phyloP scores from a whole-genome alignment of 202 grass and related monocot genomes.

The Zizania palustris region DNA sequence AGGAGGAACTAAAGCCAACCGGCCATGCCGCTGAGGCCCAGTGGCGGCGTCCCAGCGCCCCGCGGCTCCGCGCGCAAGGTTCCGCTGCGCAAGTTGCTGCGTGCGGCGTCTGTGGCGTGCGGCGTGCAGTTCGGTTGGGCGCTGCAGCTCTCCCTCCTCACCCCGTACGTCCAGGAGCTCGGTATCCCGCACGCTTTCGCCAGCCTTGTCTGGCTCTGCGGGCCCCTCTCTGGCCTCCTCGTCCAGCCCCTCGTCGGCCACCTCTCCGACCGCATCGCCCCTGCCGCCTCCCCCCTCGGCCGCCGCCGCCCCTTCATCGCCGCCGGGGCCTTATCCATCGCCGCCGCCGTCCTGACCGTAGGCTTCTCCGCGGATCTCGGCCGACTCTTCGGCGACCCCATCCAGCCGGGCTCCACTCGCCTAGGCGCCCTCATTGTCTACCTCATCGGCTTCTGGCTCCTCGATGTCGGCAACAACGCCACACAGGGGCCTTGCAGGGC shows the following conservation, averaged over 20 bases:
- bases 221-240: constrained; percentile 77
- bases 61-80: constrained; percentile 42
- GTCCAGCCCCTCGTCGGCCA: constrained; percentile 90
- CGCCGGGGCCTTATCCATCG: constrained; percentile 59
- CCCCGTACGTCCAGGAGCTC: constrained; percentile 88
- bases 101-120: constrained; percentile 74
- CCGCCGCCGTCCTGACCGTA: constrained; percentile 55
- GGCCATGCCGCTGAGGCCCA: constrained; percentile 15
- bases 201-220: constrained; percentile 93
- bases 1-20: too few species aligned
- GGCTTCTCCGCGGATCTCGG: constrained; percentile 85
- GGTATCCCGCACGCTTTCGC: constrained; percentile 87
- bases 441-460: constrained; percentile 90
- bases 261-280: constrained; percentile 69
- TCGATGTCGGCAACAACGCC: constrained; percentile 87
- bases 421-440: constrained; percentile 69
- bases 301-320: constrained; percentile 82
- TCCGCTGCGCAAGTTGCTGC: constrained; percentile 56
- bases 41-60: not conserved
- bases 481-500: constrained; percentile 87
- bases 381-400: constrained; percentile 58
- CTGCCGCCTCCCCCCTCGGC: constrained; percentile 59
- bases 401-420: constrained; percentile 30
- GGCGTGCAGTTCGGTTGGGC: constrained; percentile 92
- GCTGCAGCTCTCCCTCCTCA: constrained; percentile 81